phyloP scores from a whole-genome alignment of 176 grass and related monocot genomes.

The Zoysia japonica region DNA sequence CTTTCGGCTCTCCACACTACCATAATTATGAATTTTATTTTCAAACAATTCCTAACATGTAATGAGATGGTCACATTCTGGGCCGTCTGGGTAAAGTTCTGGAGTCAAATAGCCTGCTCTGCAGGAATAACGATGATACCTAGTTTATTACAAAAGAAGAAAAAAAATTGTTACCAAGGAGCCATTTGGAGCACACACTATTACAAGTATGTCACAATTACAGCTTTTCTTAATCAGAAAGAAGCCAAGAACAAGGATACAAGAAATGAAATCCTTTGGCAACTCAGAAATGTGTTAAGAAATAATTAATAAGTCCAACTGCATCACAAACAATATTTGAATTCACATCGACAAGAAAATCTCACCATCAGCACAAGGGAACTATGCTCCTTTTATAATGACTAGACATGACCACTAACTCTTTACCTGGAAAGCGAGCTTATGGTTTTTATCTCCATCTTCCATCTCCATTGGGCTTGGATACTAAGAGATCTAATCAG shows the following conservation, averaged over 20 bases:
- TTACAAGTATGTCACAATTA: not conserved
- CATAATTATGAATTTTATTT: not conserved
- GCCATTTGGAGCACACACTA: not conserved
- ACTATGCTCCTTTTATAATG: not conserved
- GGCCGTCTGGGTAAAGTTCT: not conserved
- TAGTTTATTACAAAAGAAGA: not conserved
- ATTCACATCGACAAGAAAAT: slow-evolving; percentile 14
- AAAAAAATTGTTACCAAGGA: not conserved
- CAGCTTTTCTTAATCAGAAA: not conserved
- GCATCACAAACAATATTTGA: not conserved
- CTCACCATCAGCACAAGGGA: not conserved
- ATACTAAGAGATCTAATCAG: slow-evolving; percentile 10
- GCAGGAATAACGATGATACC: not conserved
- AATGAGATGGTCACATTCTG: not conserved
- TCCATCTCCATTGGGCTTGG: not conserved
- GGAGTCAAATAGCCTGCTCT: not conserved
- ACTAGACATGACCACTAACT: slow-evolving; percentile 1
- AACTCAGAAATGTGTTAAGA: not conserved
- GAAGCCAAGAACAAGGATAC: slow-evolving; percentile 17
- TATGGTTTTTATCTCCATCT: not conserved
- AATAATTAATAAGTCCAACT: slow-evolving; percentile 17
- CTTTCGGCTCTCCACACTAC: too few species aligned
- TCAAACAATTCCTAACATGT: not conserved
- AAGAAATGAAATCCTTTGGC: slow-evolving; percentile 5
- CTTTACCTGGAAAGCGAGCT: not conserved